Evolutionary conservation across 257 asterid genomes (phyloP), one percentile per base, ranked within the genome.

Genomic region (Craterostigma plantagineum): DNA sequence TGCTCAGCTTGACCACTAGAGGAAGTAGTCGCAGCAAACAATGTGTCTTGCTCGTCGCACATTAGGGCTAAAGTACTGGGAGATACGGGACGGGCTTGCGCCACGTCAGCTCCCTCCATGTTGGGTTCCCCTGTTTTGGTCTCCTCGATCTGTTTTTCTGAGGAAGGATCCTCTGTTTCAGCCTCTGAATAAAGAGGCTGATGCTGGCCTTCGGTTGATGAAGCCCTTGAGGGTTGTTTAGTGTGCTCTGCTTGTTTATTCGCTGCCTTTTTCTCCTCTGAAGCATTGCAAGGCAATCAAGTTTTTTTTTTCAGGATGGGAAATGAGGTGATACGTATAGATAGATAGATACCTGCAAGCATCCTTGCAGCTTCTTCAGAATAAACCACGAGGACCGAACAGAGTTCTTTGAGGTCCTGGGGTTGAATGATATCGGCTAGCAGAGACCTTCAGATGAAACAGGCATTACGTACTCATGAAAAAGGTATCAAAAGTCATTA

Each of bases 31-130:
- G 30, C 33, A 55, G 76, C 33, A 58, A 81, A n/a, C n/a, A n/a
- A n/a, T 7, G 85, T 51, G 53, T 76, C 93, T 60, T 67, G 73
- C 65, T 90, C 98, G 35, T 90, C 94, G 16, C 98, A 90, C 95
- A 90, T 79, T 56, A 90, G 70, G 50, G 98, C 98, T 65, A 83
- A 65, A 16, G 95, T 90, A 62, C 91, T 83, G 12, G 95, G 98
- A 46, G 98, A 90, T 87, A 72, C 70, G 30, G 95, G 91, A 56
- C 91, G 64, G 60, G 71, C 68, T 69, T 68, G 74, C 33, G 92
- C 58, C 44, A 61, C 57, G 56, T 73, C 87, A 49, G 68, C 69
- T 71, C 70, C 68, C 69, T 70, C 78, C 17, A 69, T 71, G 68
- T 63, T 55, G 50, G 79, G 63, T 37, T 66, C 77, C 43, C 70